Evolutionary conservation across 2,329 filamentous ascomycete species (phyloP).

Genomic region (Penicillium sp.): DNA sequence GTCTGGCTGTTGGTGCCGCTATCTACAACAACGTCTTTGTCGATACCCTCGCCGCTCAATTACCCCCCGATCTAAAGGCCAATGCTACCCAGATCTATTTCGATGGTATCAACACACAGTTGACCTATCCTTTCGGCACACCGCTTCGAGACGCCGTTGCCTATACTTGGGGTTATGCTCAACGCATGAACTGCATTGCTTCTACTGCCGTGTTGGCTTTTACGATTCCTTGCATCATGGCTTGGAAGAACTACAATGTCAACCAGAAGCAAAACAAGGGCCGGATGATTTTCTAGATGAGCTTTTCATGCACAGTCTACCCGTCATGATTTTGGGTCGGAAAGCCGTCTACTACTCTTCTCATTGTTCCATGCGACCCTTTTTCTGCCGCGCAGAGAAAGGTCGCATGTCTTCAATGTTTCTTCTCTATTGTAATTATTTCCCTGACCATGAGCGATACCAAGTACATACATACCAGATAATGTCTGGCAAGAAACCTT

Average conservation of each 20-base stretch:
- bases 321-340: background rate
- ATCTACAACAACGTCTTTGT: slow-evolving; percentile 64
- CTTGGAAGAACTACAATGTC: slow-evolving; percentile 44
- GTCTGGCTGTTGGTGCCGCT: slow-evolving; percentile 30
- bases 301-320: background rate
- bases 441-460: background rate
- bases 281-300: slow-evolving; percentile 3
- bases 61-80: slow-evolving; percentile 41
- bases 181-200: slow-evolving; percentile 39
- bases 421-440: background rate
- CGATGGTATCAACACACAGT: slow-evolving; percentile 31
- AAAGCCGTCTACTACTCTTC: background rate
- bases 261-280: slow-evolving; percentile 45
- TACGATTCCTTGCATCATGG: slow-evolving; percentile 35
- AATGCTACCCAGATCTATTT: slow-evolving; percentile 29
- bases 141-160: slow-evolving; percentile 37
- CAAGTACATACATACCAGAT: background rate
- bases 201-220: slow-evolving; percentile 37
- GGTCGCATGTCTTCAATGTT: background rate
- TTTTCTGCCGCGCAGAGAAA: background rate
- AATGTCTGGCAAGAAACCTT: too few species aligned
- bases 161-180: slow-evolving; percentile 41
- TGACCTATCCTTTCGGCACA: slow-evolving; percentile 32
- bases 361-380: background rate
- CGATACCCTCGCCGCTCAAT: slow-evolving; percentile 44